These are phyloP conservation scores for Pseudogymnoascus verrucosus DNA, from an alignment of 2,329 filamentous ascomycete genomes.

Conservation along the genomic window DNA sequence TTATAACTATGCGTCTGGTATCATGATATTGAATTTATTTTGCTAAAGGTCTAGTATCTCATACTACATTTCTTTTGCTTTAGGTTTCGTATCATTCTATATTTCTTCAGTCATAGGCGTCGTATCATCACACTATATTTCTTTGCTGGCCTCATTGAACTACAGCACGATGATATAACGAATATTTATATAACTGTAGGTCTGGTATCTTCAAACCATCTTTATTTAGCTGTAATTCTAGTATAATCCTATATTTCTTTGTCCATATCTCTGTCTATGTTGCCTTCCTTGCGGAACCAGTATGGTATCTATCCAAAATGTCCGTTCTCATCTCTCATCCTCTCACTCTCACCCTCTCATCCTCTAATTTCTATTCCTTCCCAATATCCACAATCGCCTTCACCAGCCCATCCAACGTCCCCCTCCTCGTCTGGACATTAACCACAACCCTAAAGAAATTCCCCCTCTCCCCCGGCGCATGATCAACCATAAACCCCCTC, in stretches of 20 bases:
- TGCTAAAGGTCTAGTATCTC: no score
- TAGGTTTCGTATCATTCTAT: no score
- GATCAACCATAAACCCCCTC: constrained; percentile 60
- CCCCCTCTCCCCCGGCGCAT: constrained; percentile 44
- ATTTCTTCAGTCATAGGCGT: not conserved
- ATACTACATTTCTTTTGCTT: no score
- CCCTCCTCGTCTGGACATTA: constrained; percentile 50
- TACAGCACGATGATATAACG: no score
- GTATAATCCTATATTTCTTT: no score
- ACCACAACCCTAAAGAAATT: constrained; percentile 64
- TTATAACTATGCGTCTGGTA: no score
- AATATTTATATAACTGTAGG: no score
- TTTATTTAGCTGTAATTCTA: no score
- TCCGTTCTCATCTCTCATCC: not conserved
- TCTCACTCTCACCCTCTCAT: not conserved
- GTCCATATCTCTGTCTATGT: not conserved
- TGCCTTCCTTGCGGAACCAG: not conserved
- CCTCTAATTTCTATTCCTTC: not conserved
- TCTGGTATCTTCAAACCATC: no score
- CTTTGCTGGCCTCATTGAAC: no score
- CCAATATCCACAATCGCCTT: constrained; percentile 42
- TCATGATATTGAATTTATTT: no score
- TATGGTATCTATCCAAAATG: not conserved
- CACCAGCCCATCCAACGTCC: constrained; percentile 56
- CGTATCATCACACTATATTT: not conserved